Evolutionary conservation across 495 filamentous ascomycete species (phyloP), one percentile per base, ranked within the genome.

Genomic region (Gamarada debralockiae): DNA sequence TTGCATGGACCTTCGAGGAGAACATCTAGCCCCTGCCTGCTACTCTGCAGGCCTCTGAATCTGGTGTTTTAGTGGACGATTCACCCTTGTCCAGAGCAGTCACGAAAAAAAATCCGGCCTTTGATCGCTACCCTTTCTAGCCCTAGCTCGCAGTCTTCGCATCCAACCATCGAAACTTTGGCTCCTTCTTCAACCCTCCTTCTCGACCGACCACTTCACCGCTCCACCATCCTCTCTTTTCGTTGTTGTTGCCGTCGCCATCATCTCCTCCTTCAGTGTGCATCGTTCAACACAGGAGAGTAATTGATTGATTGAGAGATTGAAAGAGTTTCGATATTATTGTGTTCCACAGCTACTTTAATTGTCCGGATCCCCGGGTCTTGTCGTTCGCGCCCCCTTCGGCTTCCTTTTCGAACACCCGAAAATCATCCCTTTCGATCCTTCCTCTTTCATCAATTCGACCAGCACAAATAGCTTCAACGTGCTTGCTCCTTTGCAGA

Each of bases 241-340:
- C 59, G 56, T 63, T 59, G 60, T 39, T 14, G 14, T 39, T 39
- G 13, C 36, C 36, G 36, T 39, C 36, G 36, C 56, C 49, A 46
- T 54, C 55, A 33, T 39, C 23, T 51, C 44, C 41, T 15, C 36
- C 52, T 33, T 43, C 21, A 33, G 14, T 48, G 36, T 37, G 21
- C 15, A 20, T 14, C 17, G n/a, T n/a, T n/a, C n/a, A n/a, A n/a
- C n/a, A n/a, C 43, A 15, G 29, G 44, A 47, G 31, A 45, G 27
- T n/a, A n/a, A 4, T 29, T 29, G 27, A 29, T 4, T 5, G 27
- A 4, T 29, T 4, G 27, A 29, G 27, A 29, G 27, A 29, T 29
- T 29, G 27, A 29, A 29, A 29, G 27, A 29, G 10, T 29, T 29
- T 29, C 27, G 27, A 29, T 10, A 29, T 29, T 29, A 10, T 5